A percentile compares a stretch with the other conserved stretches of the same genome.
phyloP scores from a whole-genome alignment of 2,329 filamentous ascomycete genomes.

The Ustulina deusta region DNA sequence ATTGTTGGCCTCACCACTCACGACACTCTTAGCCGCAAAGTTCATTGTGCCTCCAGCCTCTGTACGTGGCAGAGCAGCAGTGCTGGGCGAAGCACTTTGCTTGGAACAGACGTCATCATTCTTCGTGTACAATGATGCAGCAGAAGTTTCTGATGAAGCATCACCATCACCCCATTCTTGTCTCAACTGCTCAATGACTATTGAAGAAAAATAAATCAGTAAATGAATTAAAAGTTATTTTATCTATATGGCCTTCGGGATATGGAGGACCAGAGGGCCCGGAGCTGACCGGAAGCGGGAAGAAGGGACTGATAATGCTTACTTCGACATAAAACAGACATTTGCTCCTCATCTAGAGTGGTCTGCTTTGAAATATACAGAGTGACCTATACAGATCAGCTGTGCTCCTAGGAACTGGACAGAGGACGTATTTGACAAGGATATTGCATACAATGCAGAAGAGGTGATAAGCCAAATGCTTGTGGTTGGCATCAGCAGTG shows the following conservation, averaged over 20 bases:
- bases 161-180: constrained; percentile 21
- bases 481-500: constrained; percentile 19
- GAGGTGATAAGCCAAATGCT: constrained; percentile 28
- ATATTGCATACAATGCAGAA: constrained; percentile 21
- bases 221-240: neutral
- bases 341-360: constrained; percentile 18
- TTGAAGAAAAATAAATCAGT: constrained; percentile 4
- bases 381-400: constrained; percentile 11
- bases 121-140: neutral
- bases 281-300: neutral
- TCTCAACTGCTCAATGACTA: constrained; percentile 19
- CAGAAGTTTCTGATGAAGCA: neutral
- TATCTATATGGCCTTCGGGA: neutral
- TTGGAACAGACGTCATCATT: neutral
- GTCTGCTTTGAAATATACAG: constrained; percentile 26
- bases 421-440: neutral
- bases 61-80: neutral
- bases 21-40: neutral
- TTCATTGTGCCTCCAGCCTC: neutral
- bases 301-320: neutral
- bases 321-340: constrained; percentile 27
- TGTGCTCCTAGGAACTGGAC: neutral
- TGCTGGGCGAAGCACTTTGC: neutral
- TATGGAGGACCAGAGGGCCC: no score
- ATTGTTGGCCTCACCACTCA: neutral